phyloP scores from a whole-genome alignment of 768 basidiomycete genomes.

The Russula emetica region DNA sequence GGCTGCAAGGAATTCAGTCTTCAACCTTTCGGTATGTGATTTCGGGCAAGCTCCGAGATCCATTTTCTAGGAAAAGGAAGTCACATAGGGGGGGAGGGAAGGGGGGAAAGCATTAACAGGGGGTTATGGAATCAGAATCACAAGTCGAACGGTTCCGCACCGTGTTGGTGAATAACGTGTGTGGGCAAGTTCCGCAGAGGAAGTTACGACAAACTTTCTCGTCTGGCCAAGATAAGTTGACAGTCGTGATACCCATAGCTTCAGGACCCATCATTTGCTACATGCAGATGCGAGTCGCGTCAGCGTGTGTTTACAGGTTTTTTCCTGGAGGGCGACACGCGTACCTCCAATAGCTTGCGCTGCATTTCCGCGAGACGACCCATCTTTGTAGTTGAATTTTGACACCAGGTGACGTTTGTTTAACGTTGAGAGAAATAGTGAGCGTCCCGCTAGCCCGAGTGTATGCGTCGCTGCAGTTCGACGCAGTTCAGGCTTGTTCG shows the following conservation, averaged over 20 bases:
- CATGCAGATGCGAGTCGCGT: constrained; percentile 28
- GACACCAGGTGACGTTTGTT: neutral
- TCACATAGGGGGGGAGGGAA: neutral
- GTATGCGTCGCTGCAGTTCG: neutral
- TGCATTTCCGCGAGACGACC: constrained; percentile 97
- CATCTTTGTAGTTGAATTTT: constrained; percentile 47
- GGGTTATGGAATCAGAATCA: neutral
- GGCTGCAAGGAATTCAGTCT: constrained; percentile 82
- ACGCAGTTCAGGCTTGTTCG: neutral
- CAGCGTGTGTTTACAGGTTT: constrained; percentile 30
- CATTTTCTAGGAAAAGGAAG: constrained; percentile 77
- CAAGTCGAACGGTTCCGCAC: constrained; percentile 48
- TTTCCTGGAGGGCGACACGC: constrained; percentile 17
- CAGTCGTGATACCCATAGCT: constrained; percentile 94
- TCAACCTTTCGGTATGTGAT: constrained; percentile 90
- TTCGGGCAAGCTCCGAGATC: constrained; percentile 97
- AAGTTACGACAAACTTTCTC: constrained; percentile 99
- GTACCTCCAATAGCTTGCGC: constrained; percentile 79
- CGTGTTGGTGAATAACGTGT: constrained; percentile 95
- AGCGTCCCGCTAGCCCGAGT: neutral
- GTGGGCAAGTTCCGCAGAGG: constrained; percentile 97
- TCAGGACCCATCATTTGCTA: constrained; percentile 99
- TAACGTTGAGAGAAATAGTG: neutral
- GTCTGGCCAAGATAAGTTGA: constrained; percentile 89
- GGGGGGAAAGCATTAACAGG: neutral